Evolutionary conservation across 2,329 filamentous ascomycete species (phyloP).

Genomic region (Pseudogymnoascus sp.): DNA sequence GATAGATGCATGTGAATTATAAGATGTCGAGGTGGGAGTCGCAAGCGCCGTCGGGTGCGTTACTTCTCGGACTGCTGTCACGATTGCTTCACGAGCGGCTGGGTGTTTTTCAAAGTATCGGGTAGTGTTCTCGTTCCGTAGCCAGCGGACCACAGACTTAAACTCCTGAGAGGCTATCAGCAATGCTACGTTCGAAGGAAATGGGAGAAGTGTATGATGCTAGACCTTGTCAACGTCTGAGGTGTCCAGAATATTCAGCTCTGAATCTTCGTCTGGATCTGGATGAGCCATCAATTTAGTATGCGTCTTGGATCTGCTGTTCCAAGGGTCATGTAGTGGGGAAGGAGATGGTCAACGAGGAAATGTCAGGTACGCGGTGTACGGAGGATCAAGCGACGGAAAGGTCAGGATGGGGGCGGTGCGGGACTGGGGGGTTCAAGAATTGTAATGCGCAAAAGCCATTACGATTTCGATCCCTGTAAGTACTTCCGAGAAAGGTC

Average conservation of each 20-base stretch:
- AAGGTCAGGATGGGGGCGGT: no score
- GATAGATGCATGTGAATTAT: constrained; percentile 9
- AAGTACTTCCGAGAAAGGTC: no score
- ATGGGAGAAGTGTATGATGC: constrained; percentile 1
- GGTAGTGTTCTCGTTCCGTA: constrained; percentile 13
- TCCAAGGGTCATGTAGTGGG: neutral
- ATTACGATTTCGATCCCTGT: no score
- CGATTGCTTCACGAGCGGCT: constrained; percentile 11
- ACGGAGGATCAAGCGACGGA: no score
- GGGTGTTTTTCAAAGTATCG: constrained; percentile 13
- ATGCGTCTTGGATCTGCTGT: neutral
- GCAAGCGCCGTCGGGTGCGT: constrained; percentile 12
- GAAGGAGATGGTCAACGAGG: neutral
- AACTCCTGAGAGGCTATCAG: constrained; percentile 10
- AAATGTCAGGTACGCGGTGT: no score
- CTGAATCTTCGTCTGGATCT: constrained; percentile 1
- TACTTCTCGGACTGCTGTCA: constrained; percentile 12
- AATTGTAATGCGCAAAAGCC: no score
- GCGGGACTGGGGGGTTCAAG: no score
- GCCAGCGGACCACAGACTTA: constrained; percentile 11
- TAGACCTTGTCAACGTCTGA: constrained; percentile 10
- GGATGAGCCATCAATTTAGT: neutral
- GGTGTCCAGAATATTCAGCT: constrained; percentile 10
- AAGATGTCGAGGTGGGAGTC: constrained; percentile 11
- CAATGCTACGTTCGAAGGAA: constrained; percentile 9